These are phyloP conservation scores for Rhizopus microsporus DNA, from an alignment of 371 early-diverging fungal genomes.

Conservation along the genomic window DNA sequence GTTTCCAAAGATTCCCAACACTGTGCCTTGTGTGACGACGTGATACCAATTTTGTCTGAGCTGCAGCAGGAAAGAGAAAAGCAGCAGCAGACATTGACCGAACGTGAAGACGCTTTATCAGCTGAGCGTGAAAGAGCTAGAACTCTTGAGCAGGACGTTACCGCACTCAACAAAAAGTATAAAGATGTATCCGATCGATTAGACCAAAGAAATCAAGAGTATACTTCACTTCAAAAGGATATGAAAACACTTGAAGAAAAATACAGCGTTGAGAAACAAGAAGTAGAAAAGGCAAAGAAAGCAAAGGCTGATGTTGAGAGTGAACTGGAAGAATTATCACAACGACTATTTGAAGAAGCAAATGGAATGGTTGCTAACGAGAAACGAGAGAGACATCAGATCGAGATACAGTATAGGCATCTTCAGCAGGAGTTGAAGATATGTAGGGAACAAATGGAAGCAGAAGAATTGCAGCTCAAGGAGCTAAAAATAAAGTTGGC, in stretches of 20 bases:
- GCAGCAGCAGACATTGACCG: conserved; percentile 32
- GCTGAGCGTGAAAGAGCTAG: conserved; percentile 21
- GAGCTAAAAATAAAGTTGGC: conserved; percentile 66
- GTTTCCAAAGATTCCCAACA: conserved; percentile 30
- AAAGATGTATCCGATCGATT: conserved; percentile 35
- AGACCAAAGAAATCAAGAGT: conserved; percentile 33
- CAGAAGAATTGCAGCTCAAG: conserved; percentile 68
- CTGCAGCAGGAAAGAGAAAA: conserved; percentile 38
- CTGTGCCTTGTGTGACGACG: conserved; percentile 53
- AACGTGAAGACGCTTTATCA: conserved; percentile 22
- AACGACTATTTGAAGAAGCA: conserved; percentile 86
- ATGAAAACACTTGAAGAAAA: conserved; percentile 49
- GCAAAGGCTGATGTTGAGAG: conserved; percentile 78
- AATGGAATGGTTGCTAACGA: conserved; percentile 86
- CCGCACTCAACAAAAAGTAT: conserved; percentile 28
- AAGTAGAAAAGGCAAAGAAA: conserved; percentile 76
- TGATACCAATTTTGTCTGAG: conserved; percentile 44
- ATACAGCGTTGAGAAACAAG: conserved; percentile 70
- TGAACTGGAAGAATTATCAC: conserved; percentile 87
- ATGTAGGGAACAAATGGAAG: conserved; percentile 57
- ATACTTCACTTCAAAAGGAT: conserved; percentile 41
- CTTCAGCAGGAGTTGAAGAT: conserved; percentile 54
- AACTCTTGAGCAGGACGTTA: conserved; percentile 24
- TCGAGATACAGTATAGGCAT: conserved; percentile 47
- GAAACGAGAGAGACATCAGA: conserved; percentile 53